Base-by-base conservation (phyloP, 257 asterid species). In the Solanum chmielewskii region DNA sequence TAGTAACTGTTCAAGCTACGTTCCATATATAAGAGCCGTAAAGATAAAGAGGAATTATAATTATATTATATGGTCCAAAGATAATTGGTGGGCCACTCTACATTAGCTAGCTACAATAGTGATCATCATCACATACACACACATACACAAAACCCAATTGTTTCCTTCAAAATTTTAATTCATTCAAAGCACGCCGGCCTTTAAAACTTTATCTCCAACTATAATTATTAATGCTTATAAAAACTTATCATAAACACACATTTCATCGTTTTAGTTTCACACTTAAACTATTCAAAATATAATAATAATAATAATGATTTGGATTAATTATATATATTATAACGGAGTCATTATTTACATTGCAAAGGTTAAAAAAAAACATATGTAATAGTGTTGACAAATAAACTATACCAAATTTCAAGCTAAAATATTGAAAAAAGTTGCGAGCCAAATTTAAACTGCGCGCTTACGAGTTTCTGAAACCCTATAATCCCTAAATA, bases 261-360 rank as follows among this genome's bases (percentile, higher is more conserved):
- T 14, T 14, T 0, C 1, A 2, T 49, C 3, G 9, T 49, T 49
- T 15, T 21, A 52, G 0, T 52, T 52, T 52, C 60, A 6, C 0
- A 52, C 60, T 52, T 52, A 16, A 52, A 52, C 23, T 52, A 56
- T 56, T 56, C 7, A 56, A 6, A 52, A 6, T 16, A 16, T 18
- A 2, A 18, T 0, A 52, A 14, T 0, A 52, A 14, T 0, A 18
- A 16, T 52, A 0, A 3, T 56, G 62, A 56, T 18, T 18, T 56
- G 9, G 3, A 18, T 56, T 47, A 47, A 33, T 33, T 56, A 56
- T 14, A 49, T 1, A 15, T 49, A 14, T 37, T 1, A 20, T 14
- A 1, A 1, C 3, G 8, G 2, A 47, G 2, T 2, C 18, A 47
- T 1, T 0, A 49, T 49, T 15, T 49, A 0, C 1, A 14, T 14